Evolutionary conservation across 176 grass and related monocot genomes (phyloP).

Genomic region (Ananas comosus): DNA sequence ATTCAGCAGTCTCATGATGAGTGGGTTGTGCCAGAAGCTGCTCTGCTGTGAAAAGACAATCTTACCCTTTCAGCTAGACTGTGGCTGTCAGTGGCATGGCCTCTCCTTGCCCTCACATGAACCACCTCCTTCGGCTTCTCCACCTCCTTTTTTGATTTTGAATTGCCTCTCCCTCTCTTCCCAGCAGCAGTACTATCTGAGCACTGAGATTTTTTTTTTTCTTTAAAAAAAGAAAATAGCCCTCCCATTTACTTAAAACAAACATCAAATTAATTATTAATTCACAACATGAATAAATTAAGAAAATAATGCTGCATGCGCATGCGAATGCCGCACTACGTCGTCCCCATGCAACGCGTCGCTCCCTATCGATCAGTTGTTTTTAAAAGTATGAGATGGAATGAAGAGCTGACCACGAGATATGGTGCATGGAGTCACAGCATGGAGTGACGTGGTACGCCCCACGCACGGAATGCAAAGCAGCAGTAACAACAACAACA

Average conservation of each 20-base stretch:
- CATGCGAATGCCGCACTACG: neutral
- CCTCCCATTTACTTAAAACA: neutral
- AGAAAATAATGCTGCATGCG: neutral
- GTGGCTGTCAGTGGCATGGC: constrained; percentile 25
- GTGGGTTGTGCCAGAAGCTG: neutral
- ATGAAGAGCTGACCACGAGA: too few species aligned
- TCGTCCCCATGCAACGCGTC: too few species aligned
- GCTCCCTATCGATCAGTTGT: too few species aligned
- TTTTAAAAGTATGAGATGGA: too few species aligned
- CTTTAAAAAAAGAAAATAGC: too few species aligned
- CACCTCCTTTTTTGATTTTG: neutral
- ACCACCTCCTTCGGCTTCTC: constrained; percentile 26
- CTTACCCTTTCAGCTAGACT: constrained; percentile 28
- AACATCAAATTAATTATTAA: neutral
- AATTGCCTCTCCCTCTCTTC: constrained; percentile 7
- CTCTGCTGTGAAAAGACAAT: neutral
- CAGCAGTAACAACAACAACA: too few species aligned
- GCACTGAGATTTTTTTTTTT: too few species aligned
- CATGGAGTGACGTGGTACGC: too few species aligned
- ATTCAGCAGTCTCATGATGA: neutral
- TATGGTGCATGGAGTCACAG: too few species aligned
- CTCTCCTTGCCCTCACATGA: constrained; percentile 25
- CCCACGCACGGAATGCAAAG: too few species aligned
- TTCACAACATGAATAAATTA: neutral
- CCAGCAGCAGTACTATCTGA: neutral